Percentiles rank a stretch among this genome's conserved stretches.
Evolutionary conservation across 495 filamentous ascomycete species (phyloP).

Genomic region (Neurospora sp.): DNA sequence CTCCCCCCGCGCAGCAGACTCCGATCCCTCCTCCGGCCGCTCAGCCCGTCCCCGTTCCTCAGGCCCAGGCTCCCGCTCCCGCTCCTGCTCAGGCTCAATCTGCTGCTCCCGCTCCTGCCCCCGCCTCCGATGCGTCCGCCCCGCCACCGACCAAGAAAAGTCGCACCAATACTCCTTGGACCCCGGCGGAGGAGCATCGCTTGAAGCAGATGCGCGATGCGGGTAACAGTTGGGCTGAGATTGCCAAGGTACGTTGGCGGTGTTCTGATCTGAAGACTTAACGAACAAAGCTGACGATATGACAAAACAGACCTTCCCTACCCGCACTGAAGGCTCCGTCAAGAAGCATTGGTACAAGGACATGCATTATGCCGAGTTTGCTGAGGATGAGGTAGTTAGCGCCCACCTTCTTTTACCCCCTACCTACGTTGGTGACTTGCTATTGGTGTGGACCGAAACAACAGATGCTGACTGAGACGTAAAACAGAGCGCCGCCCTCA

Average conservation of each 20-base stretch:
- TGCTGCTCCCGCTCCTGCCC: slow-evolving; percentile 21
- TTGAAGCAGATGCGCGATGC: slow-evolving; percentile 89
- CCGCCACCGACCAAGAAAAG: slow-evolving; percentile 75
- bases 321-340: slow-evolving; percentile 88
- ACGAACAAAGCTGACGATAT: slow-evolving; percentile 15
- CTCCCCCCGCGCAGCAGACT: slow-evolving; percentile 14
- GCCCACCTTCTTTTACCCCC: slow-evolving; percentile 1
- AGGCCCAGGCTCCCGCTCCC: slow-evolving; percentile 1
- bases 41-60: slow-evolving; percentile 16
- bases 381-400: slow-evolving; percentile 80
- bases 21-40: slow-evolving; percentile 7
- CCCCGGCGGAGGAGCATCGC: slow-evolving; percentile 82
- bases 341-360: slow-evolving; percentile 99
- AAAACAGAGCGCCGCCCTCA: slow-evolving; percentile 65
- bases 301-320: slow-evolving; percentile 65
- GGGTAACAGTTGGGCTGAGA: slow-evolving; percentile 92
- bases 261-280: not conserved
- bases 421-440: slow-evolving; percentile 1
- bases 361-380: slow-evolving; percentile 99
- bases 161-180: slow-evolving; percentile 96
- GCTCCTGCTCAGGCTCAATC: slow-evolving; percentile 22
- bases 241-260: slow-evolving; percentile 64
- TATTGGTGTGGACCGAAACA: not conserved
- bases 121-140: slow-evolving; percentile 25
- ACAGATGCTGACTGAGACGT: slow-evolving; percentile 19